Percentiles rank a stretch among this genome's conserved stretches.
Evolutionary conservation across 192 early-diverging fungal species (phyloP).

Genomic region (Coemansia sp.): DNA sequence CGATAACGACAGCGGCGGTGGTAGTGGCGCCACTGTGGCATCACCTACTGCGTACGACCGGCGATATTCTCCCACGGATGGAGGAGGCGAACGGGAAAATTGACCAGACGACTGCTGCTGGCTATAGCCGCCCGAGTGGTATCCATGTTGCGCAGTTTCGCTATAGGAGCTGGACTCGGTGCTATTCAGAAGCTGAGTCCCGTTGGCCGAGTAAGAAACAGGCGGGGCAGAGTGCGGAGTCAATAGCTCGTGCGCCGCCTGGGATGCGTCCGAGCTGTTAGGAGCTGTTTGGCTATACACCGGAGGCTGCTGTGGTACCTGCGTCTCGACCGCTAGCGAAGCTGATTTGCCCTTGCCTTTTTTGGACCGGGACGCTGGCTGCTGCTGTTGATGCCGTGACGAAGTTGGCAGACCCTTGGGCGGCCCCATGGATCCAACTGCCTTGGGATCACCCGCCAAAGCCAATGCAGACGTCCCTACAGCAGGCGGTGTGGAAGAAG

Average conservation of each 20-base stretch:
- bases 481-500: slow-evolving; percentile 10
- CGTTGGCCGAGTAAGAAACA: slow-evolving; percentile 52
- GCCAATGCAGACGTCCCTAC: slow-evolving; percentile 13
- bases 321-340: not conserved
- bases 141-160: not conserved
- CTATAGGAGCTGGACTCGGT: slow-evolving; percentile 17
- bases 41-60: not conserved
- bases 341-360: slow-evolving; percentile 12
- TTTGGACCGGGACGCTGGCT: slow-evolving; percentile 1
- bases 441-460: not conserved
- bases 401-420: slow-evolving; percentile 5
- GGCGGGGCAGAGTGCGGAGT: slow-evolving; percentile 43
- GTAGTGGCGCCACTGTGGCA: not conserved
- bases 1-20: slow-evolving; percentile 7
- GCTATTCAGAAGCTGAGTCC: slow-evolving; percentile 50
- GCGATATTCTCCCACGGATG: slow-evolving; percentile 10
- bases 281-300: not conserved
- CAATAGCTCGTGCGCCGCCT: not conserved
- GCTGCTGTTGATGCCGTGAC: not conserved
- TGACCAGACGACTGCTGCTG: slow-evolving; percentile 12
- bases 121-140: not conserved
- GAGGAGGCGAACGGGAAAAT: not conserved
- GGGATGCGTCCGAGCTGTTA: not conserved
- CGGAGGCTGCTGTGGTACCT: not conserved
- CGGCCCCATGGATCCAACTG: slow-evolving; percentile 6